Evolutionary conservation across 768 basidiomycete species (phyloP), one percentile per base, ranked within the genome.

Genomic region (Mycena latifolia): DNA sequence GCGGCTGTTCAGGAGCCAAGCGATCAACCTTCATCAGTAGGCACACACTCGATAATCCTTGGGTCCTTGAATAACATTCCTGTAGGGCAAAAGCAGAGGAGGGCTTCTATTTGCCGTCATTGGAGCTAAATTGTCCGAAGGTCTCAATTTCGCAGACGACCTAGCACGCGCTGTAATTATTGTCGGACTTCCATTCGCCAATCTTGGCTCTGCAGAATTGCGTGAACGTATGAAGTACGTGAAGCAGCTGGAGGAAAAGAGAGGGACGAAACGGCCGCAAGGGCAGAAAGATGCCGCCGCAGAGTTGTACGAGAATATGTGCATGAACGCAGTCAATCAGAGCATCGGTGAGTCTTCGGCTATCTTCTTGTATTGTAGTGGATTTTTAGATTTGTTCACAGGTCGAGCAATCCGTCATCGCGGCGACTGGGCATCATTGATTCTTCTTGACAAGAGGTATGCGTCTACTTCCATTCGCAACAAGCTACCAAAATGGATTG

Each of bases 81-180:
- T 12, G n/a, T 37, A 70, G 67, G 73, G 67, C 20, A 81, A 80
- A 65, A 78, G 74, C 76, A 77, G 78, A 67, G 95, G 95, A 18
- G 94, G 94, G 3, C 76, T 99, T 41, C 81, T 99, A 6, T 91
- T 99, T 60, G 97, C 98, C 2, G 98, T 99, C 12, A 91, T 99
- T 28, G 96, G 96, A 20, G 97, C 96, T 28, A 99, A 98, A 75
- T 85, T 99, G n/a, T 96, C 95, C 0, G 98, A 99, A 78, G 97
- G 96, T 10, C 76, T 90, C 41, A 90, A 91, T 71, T 92, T 92
- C 72, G 85, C 89, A 22, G 92, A 95, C 74, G 85, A 89, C 52
- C 87, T 94, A 18, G 95, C 96, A 3, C 90, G 96, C 31, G 92
- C 89, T 14, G 94, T 98, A 25, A 82, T 96, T 31, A 86, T 96